Evolutionary conservation across 202 grass and related monocot species (phyloP).

Genomic region (Panicum hallii): DNA sequence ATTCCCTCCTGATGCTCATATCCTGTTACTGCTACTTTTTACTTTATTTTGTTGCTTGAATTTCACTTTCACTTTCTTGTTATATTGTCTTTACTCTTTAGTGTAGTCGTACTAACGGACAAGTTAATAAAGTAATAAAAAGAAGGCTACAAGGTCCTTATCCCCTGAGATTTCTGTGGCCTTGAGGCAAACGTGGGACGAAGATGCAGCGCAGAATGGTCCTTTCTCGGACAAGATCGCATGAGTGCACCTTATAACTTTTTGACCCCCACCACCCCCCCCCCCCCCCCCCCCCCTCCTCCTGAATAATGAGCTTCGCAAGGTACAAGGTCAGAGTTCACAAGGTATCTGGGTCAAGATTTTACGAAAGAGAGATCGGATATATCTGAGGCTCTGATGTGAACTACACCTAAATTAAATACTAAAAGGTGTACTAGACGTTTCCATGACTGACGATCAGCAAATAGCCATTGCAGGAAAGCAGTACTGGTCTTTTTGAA

Average conservation of each 20-base stretch:
- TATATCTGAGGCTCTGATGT: neutral
- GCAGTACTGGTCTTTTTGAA: too few relatives aligned
- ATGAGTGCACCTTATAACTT: neutral
- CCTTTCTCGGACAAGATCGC: neutral
- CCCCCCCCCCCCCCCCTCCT: neutral
- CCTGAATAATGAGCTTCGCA: neutral
- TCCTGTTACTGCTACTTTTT: neutral
- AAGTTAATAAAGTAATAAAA: neutral
- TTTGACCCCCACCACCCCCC: neutral
- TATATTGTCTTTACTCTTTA: neutral
- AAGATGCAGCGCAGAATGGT: neutral
- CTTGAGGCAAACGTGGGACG: constrained; percentile 33
- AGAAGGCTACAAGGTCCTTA: neutral
- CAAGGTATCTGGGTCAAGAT: too few relatives aligned
- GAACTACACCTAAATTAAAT: too few relatives aligned
- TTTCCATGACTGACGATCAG: neutral
- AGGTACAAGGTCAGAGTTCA: neutral
- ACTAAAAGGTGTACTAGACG: too few relatives aligned
- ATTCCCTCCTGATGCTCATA: neutral
- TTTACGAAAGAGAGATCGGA: too few relatives aligned
- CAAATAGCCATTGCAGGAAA: neutral
- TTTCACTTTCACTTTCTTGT: neutral
- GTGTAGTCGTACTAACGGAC: neutral
- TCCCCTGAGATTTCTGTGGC: constrained; percentile 1
- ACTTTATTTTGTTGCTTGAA: neutral